Evolutionary conservation across 1,284 basidiomycete species (phyloP).

Genomic region (Pyrrhoderma lamaoense): DNA sequence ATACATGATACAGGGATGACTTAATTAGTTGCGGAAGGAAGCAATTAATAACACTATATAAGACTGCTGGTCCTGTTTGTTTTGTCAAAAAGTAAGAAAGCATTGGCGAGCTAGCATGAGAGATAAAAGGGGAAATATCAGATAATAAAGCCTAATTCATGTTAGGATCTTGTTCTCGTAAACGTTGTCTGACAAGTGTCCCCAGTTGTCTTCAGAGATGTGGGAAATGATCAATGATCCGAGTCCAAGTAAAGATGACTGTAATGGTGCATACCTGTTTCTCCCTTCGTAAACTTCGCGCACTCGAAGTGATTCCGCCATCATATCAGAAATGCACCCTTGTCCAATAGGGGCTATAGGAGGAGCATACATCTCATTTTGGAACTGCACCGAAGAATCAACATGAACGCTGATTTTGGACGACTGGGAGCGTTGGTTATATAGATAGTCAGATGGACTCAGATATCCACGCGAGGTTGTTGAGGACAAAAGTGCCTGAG

Average conservation of each 20-base stretch:
- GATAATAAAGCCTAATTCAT: neutral
- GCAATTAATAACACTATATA: too few species aligned
- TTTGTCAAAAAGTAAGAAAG: too few species aligned
- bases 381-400: neutral
- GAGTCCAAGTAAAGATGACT: too few species aligned
- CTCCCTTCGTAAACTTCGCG: constrained; percentile 53
- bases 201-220: constrained; percentile 6
- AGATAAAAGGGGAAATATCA: neutral
- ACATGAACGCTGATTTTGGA: neutral
- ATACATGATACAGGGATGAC: too few species aligned
- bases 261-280: constrained; percentile 45
- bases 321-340: neutral
- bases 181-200: constrained; percentile 11
- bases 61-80: too few species aligned
- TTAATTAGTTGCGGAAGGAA: too few species aligned
- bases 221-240: too few species aligned
- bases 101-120: too few species aligned
- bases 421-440: too few species aligned
- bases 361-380: neutral
- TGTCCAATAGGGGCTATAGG: neutral
- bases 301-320: constrained; percentile 30
- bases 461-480: too few species aligned
- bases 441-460: too few species aligned
- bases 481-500: too few species aligned
- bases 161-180: neutral